Evolutionary conservation across 257 asterid species (phyloP).

Genomic region (Primulina huaijiensis): DNA sequence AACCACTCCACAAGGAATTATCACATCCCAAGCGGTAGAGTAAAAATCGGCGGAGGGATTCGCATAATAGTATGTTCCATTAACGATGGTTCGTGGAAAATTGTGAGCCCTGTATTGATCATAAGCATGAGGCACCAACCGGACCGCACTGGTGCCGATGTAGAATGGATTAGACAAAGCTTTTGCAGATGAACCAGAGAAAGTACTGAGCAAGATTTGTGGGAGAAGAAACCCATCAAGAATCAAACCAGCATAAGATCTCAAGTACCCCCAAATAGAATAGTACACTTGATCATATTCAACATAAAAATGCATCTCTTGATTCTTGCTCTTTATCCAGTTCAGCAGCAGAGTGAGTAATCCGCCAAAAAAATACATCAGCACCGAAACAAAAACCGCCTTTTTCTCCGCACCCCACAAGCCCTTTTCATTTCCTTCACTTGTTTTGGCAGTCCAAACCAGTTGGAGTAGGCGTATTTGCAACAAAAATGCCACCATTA

Average conservation of each 20-base stretch:
- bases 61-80: conserved; percentile 55
- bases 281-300: background rate
- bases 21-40: conserved; percentile 70
- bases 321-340: conserved; percentile 27
- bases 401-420: conserved; percentile 38
- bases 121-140: conserved; percentile 65
- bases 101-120: conserved; percentile 53
- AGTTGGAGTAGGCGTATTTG: conserved; percentile 51
- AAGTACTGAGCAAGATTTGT: conserved; percentile 49
- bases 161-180: conserved; percentile 44
- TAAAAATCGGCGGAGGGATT: conserved; percentile 54
- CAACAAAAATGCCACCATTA: conserved; percentile 55
- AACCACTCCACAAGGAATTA: conserved; percentile 49
- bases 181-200: conserved; percentile 35
- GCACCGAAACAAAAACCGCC: conserved; percentile 23
- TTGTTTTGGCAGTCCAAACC: conserved; percentile 48
- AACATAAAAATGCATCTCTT: background rate
- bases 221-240: conserved; percentile 71
- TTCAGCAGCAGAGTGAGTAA: conserved; percentile 34
- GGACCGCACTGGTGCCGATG: conserved; percentile 49
- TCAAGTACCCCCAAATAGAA: conserved; percentile 42
- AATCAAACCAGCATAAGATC: conserved; percentile 54
- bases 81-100: conserved; percentile 23
- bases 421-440: conserved; percentile 14
- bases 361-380: conserved; percentile 43